Evolutionary conservation across 331 rosid species (phyloP).

Genomic region (Malus hybrid): DNA sequence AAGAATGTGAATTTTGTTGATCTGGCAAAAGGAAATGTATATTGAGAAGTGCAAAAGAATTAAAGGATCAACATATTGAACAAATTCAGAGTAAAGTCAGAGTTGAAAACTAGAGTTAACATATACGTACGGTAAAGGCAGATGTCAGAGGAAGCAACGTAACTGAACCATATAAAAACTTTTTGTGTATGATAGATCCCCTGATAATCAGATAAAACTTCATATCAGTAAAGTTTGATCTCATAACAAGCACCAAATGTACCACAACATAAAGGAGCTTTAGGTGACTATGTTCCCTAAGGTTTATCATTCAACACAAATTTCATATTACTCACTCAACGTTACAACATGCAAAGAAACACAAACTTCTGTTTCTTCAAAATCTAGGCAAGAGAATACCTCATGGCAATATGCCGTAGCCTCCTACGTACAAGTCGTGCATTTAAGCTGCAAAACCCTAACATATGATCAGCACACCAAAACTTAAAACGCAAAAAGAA

Average conservation of each 20-base stretch:
- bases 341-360: neutral
- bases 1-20: conserved; percentile 1
- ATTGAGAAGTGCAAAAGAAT: neutral
- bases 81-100: neutral
- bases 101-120: conserved; percentile 1
- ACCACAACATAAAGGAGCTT: conserved; percentile 1
- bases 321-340: neutral
- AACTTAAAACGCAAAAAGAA: neutral
- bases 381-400: conserved; percentile 36
- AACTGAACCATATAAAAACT: conserved; percentile 68
- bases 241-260: neutral
- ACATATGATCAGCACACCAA: neutral
- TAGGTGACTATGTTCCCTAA: neutral
- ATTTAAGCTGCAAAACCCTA: conserved; percentile 53
- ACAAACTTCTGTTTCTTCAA: neutral
- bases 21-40: neutral
- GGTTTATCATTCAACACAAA: neutral
- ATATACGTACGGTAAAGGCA: conserved; percentile 65
- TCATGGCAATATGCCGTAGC: conserved; percentile 69
- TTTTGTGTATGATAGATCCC: conserved; percentile 71
- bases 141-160: conserved; percentile 64
- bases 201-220: conserved; percentile 42
- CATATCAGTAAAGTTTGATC: conserved; percentile 4
- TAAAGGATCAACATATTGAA: neutral
- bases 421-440: conserved; percentile 83